These are phyloP conservation scores for Reticulascus tulasneorum DNA, from an alignment of 2,329 filamentous ascomycete genomes.

Conservation along the genomic window DNA sequence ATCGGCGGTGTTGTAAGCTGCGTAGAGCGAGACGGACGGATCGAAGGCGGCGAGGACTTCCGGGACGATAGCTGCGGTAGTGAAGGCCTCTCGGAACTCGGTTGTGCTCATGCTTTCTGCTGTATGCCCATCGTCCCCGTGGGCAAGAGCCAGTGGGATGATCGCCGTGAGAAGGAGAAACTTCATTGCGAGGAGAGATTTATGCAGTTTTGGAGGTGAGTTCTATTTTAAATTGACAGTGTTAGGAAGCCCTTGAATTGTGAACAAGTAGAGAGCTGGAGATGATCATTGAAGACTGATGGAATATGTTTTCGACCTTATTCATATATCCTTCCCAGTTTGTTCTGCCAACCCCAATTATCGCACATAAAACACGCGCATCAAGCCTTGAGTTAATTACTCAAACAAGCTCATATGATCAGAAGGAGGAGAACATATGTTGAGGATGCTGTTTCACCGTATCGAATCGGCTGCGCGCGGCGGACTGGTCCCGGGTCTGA, in stretches of 20 bases:
- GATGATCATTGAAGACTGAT: no score
- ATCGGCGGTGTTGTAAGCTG: slow-evolving; percentile 15
- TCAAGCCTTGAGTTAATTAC: no score
- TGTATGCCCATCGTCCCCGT: slow-evolving; percentile 3
- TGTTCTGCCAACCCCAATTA: neutral
- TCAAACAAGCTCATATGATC: neutral
- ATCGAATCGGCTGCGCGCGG: neutral
- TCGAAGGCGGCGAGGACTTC: slow-evolving; percentile 23
- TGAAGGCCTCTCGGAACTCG: slow-evolving; percentile 21
- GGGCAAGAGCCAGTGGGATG: slow-evolving; percentile 1
- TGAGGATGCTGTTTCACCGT: neutral
- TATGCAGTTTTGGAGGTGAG: no score
- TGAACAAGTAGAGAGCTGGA: no score
- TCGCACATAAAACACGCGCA: no score
- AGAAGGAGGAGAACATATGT: neutral
- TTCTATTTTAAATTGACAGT: no score
- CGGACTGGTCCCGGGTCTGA: neutral
- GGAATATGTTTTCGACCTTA: no score
- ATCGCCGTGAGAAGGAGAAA: neutral
- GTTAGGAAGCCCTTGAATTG: no score
- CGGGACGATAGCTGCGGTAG: slow-evolving; percentile 21
- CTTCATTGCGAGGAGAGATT: no score
- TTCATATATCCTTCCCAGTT: neutral
- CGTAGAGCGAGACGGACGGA: slow-evolving; percentile 22
- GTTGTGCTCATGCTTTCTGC: slow-evolving; percentile 17